These are phyloP conservation scores for Adansonia gregorii DNA, from an alignment of 441 rosid species.

Conservation along the genomic window DNA sequence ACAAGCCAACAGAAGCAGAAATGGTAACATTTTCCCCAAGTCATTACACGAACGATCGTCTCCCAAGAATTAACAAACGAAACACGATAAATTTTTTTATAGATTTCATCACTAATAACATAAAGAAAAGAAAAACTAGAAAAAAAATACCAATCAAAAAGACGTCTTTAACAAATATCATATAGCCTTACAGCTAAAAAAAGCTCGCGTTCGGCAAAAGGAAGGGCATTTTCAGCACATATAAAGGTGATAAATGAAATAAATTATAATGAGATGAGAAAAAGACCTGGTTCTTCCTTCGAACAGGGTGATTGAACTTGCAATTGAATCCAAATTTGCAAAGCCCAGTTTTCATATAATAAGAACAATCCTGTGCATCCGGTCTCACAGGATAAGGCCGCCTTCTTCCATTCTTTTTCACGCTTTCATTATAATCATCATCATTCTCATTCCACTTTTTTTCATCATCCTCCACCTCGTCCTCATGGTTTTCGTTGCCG, in stretches of 20 bases:
- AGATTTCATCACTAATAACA: not conserved
- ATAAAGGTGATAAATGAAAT: not conserved
- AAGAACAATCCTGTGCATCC: conserved; percentile 83
- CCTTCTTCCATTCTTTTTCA: conserved; percentile 37
- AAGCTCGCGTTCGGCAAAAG: not conserved
- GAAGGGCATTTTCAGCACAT: not conserved
- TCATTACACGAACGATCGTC: not conserved
- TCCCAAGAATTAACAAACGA: not conserved
- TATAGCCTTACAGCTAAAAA: not conserved
- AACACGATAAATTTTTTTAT: not conserved
- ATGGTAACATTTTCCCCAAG: not conserved
- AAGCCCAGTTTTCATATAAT: conserved; percentile 66
- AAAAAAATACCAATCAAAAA: not conserved
- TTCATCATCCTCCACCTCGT: conserved; percentile 29
- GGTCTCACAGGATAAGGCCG: conserved; percentile 67
- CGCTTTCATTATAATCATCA: conserved; percentile 30
- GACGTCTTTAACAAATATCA: not conserved
- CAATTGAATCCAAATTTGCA: conserved; percentile 81
- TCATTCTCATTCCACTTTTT: conserved; percentile 29
- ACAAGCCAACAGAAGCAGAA: not conserved
- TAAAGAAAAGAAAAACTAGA: not conserved
- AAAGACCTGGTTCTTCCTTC: conserved; percentile 56
- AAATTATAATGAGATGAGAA: not conserved
- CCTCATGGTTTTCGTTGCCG: conserved; percentile 21
- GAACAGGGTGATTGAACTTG: conserved; percentile 87